phyloP scores from a whole-genome alignment of 768 basidiomycete species.

The Leucocoprinus birnbaumii region DNA sequence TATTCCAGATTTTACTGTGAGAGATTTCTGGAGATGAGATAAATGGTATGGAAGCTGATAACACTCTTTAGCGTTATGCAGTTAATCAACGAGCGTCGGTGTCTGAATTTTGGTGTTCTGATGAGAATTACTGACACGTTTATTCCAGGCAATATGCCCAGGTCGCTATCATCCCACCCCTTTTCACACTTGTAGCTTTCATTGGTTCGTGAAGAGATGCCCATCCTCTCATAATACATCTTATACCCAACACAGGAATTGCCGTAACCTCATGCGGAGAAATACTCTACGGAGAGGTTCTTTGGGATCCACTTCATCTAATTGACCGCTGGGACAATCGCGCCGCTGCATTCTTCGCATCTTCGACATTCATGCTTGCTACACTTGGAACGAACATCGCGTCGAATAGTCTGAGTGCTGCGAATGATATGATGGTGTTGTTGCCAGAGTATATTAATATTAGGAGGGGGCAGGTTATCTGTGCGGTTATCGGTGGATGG shows the following conservation, averaged over 20 bases:
- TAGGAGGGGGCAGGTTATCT: slow-evolving; percentile 73
- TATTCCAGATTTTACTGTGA: slow-evolving; percentile 79
- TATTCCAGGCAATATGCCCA: slow-evolving; percentile 70
- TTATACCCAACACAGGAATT: slow-evolving; percentile 40
- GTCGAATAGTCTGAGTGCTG: slow-evolving; percentile 70
- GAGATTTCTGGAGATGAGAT: slow-evolving; percentile 3
- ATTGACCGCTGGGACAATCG: slow-evolving; percentile 85
- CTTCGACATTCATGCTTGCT: slow-evolving; percentile 70
- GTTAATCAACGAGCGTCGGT: slow-evolving; percentile 59
- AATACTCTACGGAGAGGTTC: slow-evolving; percentile 58
- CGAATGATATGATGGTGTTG: slow-evolving; percentile 81
- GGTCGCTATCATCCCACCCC: slow-evolving; percentile 68
- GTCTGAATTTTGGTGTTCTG: too few species aligned
- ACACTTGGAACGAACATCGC: slow-evolving; percentile 75
- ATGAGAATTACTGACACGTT: too few species aligned
- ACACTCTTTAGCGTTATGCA: slow-evolving; percentile 58
- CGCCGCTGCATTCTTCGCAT: slow-evolving; percentile 80
- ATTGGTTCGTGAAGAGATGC: slow-evolving; percentile 49
- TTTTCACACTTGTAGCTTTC: slow-evolving; percentile 77
- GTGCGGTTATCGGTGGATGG: slow-evolving; percentile 84
- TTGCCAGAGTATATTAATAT: slow-evolving; percentile 80
- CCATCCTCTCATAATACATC: too few species aligned
- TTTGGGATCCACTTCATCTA: slow-evolving; percentile 76
- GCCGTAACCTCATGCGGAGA: slow-evolving; percentile 77
- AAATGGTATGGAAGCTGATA: too few species aligned